A percentile compares a stretch with the other conserved stretches of the same genome.
Conservation (phyloP, 1,284 basidiomycete species). For the Sphagnurus paluster region DNA sequence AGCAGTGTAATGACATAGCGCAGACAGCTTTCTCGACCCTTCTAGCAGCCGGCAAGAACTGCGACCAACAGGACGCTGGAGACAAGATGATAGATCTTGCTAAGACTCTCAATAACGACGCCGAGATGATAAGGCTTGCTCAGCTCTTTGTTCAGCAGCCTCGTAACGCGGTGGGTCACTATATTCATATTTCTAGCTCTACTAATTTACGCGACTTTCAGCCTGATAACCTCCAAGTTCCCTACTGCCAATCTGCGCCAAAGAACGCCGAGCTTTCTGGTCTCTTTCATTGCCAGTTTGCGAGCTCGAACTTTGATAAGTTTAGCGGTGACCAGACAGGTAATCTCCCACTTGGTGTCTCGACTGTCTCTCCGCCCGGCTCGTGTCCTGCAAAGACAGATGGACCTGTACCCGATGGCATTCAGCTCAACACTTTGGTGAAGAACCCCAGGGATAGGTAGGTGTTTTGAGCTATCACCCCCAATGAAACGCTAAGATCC, state of each 20-base stretch:
- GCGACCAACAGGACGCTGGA: slow-evolving; percentile 63
- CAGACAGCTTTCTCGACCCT: slow-evolving; percentile 54
- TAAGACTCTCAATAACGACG: slow-evolving; percentile 52
- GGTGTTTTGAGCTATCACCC: neutral
- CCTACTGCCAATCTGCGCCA: slow-evolving; percentile 52
- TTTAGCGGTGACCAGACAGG: slow-evolving; percentile 47
- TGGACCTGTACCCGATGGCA: slow-evolving; percentile 49
- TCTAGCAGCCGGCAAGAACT: slow-evolving; percentile 52
- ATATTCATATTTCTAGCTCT: slow-evolving; percentile 16
- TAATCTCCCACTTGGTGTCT: slow-evolving; percentile 47
- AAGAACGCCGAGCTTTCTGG: slow-evolving; percentile 51
- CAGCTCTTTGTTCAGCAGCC: slow-evolving; percentile 66
- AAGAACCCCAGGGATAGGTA: slow-evolving; percentile 34
- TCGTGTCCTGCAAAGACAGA: slow-evolving; percentile 50
- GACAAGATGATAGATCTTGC: slow-evolving; percentile 63
- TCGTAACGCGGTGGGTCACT: slow-evolving; percentile 45
- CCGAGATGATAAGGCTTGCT: slow-evolving; percentile 56
- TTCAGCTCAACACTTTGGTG: slow-evolving; percentile 46
- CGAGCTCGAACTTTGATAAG: slow-evolving; percentile 41
- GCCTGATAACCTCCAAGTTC: slow-evolving; percentile 47
- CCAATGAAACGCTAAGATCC: neutral
- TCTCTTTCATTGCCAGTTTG: slow-evolving; percentile 58
- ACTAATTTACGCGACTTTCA: slow-evolving; percentile 15
- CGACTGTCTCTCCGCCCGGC: slow-evolving; percentile 44
- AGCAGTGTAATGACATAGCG: slow-evolving; percentile 54